Percentiles rank a stretch among this genome's conserved stretches.
phyloP scores from a whole-genome alignment of 2,329 filamentous ascomycete species.

The Blastomyces percursus region DNA sequence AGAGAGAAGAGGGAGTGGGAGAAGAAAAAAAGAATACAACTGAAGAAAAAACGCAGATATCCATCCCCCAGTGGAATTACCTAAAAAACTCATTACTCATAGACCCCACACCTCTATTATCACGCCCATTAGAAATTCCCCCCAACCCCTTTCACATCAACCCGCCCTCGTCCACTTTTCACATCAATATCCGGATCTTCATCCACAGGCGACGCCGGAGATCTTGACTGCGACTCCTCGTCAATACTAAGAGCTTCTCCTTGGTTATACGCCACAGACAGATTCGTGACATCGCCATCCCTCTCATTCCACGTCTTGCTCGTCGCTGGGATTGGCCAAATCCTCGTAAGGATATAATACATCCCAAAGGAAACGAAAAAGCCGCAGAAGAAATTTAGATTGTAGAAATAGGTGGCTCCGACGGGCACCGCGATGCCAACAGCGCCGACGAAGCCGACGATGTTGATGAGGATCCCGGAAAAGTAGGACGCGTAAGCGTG shows the following conservation, averaged over 20 bases:
- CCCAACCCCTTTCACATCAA: not conserved
- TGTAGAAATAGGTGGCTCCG: constrained; percentile 77
- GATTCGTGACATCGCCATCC: constrained; percentile 29
- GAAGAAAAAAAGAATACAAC: not conserved
- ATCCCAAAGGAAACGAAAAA: constrained; percentile 57
- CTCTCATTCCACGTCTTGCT: constrained; percentile 71
- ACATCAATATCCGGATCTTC: not conserved
- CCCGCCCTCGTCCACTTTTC: not conserved
- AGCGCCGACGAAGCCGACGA: constrained; percentile 80
- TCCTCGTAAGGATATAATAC: constrained; percentile 60
- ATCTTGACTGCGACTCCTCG: constrained; percentile 16
- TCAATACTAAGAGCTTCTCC: constrained; percentile 20
- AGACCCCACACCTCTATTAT: not conserved
- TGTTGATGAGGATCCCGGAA: constrained; percentile 73
- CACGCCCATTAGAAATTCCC: not conserved
- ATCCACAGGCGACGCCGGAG: not conserved
- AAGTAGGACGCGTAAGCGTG: constrained; percentile 75
- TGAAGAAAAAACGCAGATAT: not conserved
- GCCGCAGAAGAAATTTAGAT: constrained; percentile 80
- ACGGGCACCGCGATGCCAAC: constrained; percentile 61
- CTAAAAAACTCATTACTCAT: not conserved
- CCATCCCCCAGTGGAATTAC: not conserved
- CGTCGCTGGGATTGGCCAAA: constrained; percentile 62
- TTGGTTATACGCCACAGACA: constrained; percentile 24
- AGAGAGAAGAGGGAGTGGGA: no score